Percentiles rank a stretch among this genome's conserved stretches.
phyloP scores from a whole-genome alignment of 129 eudicot genomes.

The Lonicera japonica region DNA sequence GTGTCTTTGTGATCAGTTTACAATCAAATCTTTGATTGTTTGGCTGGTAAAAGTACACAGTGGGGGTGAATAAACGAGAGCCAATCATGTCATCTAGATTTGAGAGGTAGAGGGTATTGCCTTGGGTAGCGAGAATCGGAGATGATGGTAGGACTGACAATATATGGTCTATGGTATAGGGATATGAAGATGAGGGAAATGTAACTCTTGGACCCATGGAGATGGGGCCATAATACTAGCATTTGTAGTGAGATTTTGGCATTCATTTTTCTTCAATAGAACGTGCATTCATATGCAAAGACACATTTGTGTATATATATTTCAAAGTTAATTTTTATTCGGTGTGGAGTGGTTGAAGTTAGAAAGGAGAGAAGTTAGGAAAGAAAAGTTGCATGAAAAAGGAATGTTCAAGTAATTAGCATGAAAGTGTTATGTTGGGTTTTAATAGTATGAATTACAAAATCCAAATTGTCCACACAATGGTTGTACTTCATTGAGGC shows the following conservation, averaged over 20 bases:
- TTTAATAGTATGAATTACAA: too few species aligned
- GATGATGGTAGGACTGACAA: slow-evolving; percentile 41
- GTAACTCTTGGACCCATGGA: slow-evolving; percentile 55
- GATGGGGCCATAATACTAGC: slow-evolving; percentile 54
- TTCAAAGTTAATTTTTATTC: neutral
- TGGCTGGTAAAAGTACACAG: slow-evolving; percentile 60
- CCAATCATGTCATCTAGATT: slow-evolving; percentile 92
- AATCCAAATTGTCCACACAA: too few species aligned
- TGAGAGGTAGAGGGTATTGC: slow-evolving; percentile 73
- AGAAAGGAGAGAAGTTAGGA: slow-evolving; percentile 16
- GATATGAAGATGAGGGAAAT: slow-evolving; percentile 54
- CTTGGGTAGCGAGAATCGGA: slow-evolving; percentile 33
- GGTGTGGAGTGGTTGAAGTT: slow-evolving; percentile 11
- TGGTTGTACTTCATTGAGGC: too few species aligned
- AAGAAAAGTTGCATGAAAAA: slow-evolving; percentile 28
- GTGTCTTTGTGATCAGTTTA: slow-evolving; percentile 19
- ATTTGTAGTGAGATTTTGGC: slow-evolving; percentile 39
- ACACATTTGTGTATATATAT: slow-evolving; percentile 12
- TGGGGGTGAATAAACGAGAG: slow-evolving; percentile 81
- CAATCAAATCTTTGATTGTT: slow-evolving; percentile 5
- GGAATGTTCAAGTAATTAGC: too few species aligned
- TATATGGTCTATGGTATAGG: slow-evolving; percentile 45
- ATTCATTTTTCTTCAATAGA: neutral
- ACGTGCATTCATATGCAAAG: slow-evolving; percentile 28
- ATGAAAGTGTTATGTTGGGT: too few species aligned